phyloP scores from a whole-genome alignment of 768 basidiomycete genomes.

The Lentinula raphanica region DNA sequence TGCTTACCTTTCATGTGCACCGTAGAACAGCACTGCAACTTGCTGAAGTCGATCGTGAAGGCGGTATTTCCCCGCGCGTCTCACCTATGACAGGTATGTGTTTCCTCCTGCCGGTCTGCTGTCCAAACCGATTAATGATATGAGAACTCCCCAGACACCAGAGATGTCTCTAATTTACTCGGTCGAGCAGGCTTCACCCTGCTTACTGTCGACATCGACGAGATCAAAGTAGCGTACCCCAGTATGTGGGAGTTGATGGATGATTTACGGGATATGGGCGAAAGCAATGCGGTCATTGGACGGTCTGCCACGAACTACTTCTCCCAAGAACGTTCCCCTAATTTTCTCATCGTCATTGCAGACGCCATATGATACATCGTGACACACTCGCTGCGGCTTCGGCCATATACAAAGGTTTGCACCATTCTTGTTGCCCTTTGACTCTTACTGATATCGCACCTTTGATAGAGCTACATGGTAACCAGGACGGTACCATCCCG shows the following conservation, averaged over 20 bases:
- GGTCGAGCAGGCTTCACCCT: slow-evolving; percentile 90
- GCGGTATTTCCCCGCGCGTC: slow-evolving; percentile 92
- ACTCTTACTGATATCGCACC: background rate
- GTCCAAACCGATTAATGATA: background rate
- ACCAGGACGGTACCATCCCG: slow-evolving; percentile 77
- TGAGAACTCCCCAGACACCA: slow-evolving; percentile 57
- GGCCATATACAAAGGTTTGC: slow-evolving; percentile 84
- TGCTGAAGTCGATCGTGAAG: slow-evolving; percentile 89
- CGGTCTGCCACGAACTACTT: slow-evolving; percentile 39
- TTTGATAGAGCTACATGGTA: slow-evolving; percentile 70
- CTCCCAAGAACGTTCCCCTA: slow-evolving; percentile 36
- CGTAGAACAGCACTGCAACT: slow-evolving; percentile 85
- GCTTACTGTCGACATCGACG: slow-evolving; percentile 93
- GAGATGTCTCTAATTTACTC: slow-evolving; percentile 89
- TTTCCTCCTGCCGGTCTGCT: background rate
- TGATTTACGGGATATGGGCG: slow-evolving; percentile 95
- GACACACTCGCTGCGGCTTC: slow-evolving; percentile 90
- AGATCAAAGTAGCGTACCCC: slow-evolving; percentile 86
- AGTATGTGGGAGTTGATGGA: slow-evolving; percentile 94
- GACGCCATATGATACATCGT: slow-evolving; percentile 64
- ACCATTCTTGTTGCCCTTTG: background rate
- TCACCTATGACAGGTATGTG: slow-evolving; percentile 94
- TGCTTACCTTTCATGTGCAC: too few species aligned
- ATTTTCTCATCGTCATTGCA: slow-evolving; percentile 18
- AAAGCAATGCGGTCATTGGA: slow-evolving; percentile 86